These are phyloP conservation scores for Ganoderma leucocontextum DNA, from an alignment of 1,284 basidiomycete genomes.

Conservation along the genomic window DNA sequence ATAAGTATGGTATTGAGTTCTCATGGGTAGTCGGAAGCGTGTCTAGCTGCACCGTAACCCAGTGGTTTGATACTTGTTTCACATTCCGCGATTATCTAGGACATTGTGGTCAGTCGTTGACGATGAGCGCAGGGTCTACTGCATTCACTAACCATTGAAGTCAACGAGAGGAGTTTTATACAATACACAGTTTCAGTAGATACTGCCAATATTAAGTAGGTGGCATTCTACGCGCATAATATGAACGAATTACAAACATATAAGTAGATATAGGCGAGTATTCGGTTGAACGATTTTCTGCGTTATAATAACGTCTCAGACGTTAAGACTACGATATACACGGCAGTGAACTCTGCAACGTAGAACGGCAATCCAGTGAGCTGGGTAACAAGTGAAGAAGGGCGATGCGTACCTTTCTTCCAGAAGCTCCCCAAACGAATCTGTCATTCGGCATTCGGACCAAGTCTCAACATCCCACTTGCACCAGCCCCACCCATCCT, in stretches of 20 bases:
- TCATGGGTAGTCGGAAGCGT: neutral
- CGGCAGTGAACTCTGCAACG: constrained; percentile 55
- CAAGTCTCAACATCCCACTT: constrained; percentile 72
- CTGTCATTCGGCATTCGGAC: constrained; percentile 52
- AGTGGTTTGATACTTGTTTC: neutral
- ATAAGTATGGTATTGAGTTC: neutral
- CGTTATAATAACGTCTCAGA: constrained; percentile 2
- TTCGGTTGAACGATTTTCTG: neutral
- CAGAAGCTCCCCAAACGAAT: constrained; percentile 56
- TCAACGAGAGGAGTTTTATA: neutral
- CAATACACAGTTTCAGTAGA: neutral
- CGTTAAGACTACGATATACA: constrained; percentile 47
- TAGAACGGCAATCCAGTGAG: neutral
- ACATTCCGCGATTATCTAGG: neutral
- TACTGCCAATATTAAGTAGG: neutral
- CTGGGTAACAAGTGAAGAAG: neutral
- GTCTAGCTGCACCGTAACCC: neutral
- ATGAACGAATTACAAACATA: neutral
- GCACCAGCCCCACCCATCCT: constrained; percentile 77
- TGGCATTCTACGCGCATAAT: neutral
- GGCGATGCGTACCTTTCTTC: constrained; percentile 57
- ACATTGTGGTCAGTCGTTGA: neutral
- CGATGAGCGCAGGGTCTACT: neutral
- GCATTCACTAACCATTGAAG: neutral
- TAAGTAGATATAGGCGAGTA: neutral